Percentiles rank a stretch among this genome's conserved stretches.
Conservation (phyloP, 2,329 filamentous ascomycete species). For the Ascochyta clinopodiicola region DNA sequence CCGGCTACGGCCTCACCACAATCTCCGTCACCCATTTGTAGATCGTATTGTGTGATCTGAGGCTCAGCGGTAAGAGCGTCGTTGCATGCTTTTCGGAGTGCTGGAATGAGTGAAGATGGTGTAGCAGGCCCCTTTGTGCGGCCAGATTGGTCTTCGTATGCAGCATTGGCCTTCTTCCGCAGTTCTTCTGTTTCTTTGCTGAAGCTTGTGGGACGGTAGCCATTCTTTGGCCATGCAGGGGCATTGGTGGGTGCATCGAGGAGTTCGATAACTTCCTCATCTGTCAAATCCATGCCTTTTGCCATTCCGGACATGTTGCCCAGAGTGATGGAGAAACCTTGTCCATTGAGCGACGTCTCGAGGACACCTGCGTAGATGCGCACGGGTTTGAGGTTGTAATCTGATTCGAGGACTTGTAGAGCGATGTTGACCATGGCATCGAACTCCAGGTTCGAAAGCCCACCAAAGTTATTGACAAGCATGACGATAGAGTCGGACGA, state of each 20-base stretch:
- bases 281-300: slow-evolving; percentile 47
- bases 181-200: slow-evolving; percentile 36
- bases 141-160: slow-evolving; percentile 24
- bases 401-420: slow-evolving; percentile 50
- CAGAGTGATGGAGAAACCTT: slow-evolving; percentile 63
- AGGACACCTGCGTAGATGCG: slow-evolving; percentile 58
- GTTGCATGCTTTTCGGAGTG: slow-evolving; percentile 52
- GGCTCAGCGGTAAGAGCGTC: slow-evolving; percentile 65
- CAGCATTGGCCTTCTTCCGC: slow-evolving; percentile 40
- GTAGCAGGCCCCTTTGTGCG: slow-evolving; percentile 43
- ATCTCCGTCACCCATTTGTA: slow-evolving; percentile 87
- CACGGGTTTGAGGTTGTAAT: slow-evolving; percentile 57
- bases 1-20: slow-evolving; percentile 72
- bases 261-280: slow-evolving; percentile 54
- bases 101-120: slow-evolving; percentile 50
- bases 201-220: slow-evolving; percentile 43
- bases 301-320: slow-evolving; percentile 59
- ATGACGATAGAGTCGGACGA: slow-evolving; percentile 54
- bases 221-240: slow-evolving; percentile 59
- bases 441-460: slow-evolving; percentile 56
- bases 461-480: slow-evolving; percentile 59
- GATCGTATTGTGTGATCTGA: slow-evolving; percentile 72
- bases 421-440: slow-evolving; percentile 56
- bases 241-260: slow-evolving; percentile 60
- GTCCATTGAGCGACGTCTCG: slow-evolving; percentile 62